phyloP scores from a whole-genome alignment of 2,329 filamentous ascomycete species.

The Calycina marina region DNA sequence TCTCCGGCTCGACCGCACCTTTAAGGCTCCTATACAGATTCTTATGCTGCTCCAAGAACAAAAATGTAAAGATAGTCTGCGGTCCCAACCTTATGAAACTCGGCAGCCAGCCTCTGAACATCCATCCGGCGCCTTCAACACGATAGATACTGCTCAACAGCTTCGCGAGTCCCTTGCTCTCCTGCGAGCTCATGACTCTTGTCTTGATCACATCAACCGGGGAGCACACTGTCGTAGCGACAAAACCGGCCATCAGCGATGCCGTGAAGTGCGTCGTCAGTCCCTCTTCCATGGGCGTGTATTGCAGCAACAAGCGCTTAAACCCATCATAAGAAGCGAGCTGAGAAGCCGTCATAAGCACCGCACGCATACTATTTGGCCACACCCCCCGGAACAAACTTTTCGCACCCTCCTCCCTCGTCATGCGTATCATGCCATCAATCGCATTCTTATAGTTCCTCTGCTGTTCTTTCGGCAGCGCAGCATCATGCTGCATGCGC shows the following conservation, averaged over 20 bases:
- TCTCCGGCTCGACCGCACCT: slow-evolving; percentile 15
- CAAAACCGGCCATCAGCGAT: slow-evolving; percentile 64
- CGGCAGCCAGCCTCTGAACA: slow-evolving; percentile 87
- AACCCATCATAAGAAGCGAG: slow-evolving; percentile 75
- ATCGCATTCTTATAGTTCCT: slow-evolving; percentile 84
- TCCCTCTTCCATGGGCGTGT: slow-evolving; percentile 52
- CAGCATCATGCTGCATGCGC: slow-evolving; percentile 88
- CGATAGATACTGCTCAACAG: slow-evolving; percentile 53
- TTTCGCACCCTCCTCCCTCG: slow-evolving; percentile 62
- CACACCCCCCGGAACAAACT: slow-evolving; percentile 75
- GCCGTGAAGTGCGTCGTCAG: slow-evolving; percentile 68
- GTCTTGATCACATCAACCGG: slow-evolving; percentile 87
- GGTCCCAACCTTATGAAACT: slow-evolving; percentile 51
- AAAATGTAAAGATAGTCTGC: slow-evolving; percentile 77
- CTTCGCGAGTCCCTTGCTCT: slow-evolving; percentile 37
- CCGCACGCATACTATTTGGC: slow-evolving; percentile 67
- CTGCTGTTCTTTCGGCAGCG: slow-evolving; percentile 56
- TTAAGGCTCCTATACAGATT: slow-evolving; percentile 51
- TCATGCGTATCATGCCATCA: slow-evolving; percentile 76
- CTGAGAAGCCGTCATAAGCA: slow-evolving; percentile 79
- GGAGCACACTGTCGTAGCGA: slow-evolving; percentile 72
- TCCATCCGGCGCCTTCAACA: slow-evolving; percentile 62
- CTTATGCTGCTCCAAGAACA: slow-evolving; percentile 80
- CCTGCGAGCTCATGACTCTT: slow-evolving; percentile 60
- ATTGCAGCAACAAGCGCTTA: slow-evolving; percentile 52